These are phyloP conservation scores for Fistulinella cinereoalba DNA, from an alignment of 1,284 basidiomycete species.

Conservation along the genomic window DNA sequence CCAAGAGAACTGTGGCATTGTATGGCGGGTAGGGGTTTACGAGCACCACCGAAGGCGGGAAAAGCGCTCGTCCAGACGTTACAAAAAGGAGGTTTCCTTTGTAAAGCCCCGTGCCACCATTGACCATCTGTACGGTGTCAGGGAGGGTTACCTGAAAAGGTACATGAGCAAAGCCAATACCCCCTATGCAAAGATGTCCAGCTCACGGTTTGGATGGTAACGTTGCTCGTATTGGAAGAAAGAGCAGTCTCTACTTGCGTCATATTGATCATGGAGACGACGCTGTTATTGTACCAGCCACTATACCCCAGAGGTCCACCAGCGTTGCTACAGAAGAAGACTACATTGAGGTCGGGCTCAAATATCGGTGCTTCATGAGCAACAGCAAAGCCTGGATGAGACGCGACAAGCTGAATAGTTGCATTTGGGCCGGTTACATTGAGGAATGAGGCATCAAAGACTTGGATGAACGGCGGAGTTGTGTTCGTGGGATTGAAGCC, in stretches of 20 bases:
- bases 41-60: slow-evolving; percentile 61
- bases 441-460: slow-evolving; percentile 62
- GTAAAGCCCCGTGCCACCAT: slow-evolving; percentile 71
- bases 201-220: slow-evolving; percentile 57
- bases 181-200: neutral
- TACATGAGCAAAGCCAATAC: slow-evolving; percentile 1
- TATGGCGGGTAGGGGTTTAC: slow-evolving; percentile 64
- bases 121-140: slow-evolving; percentile 61
- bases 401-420: slow-evolving; percentile 56
- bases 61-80: slow-evolving; percentile 62
- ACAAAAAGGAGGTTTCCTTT: slow-evolving; percentile 60
- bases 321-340: slow-evolving; percentile 51
- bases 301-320: slow-evolving; percentile 41
- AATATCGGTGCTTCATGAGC: slow-evolving; percentile 77
- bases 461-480: slow-evolving; percentile 63
- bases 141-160: slow-evolving; percentile 45
- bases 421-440: slow-evolving; percentile 57
- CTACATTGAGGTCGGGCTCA: slow-evolving; percentile 53
- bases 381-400: slow-evolving; percentile 58
- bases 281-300: slow-evolving; percentile 47
- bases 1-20: slow-evolving; percentile 60
- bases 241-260: slow-evolving; percentile 43
- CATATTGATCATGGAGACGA: slow-evolving; percentile 46
- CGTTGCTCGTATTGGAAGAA: slow-evolving; percentile 31
- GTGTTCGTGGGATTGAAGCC: slow-evolving; percentile 47